These are phyloP conservation scores for Aspergillus steynii DNA, from an alignment of 495 filamentous ascomycete species.

Conservation along the genomic window DNA sequence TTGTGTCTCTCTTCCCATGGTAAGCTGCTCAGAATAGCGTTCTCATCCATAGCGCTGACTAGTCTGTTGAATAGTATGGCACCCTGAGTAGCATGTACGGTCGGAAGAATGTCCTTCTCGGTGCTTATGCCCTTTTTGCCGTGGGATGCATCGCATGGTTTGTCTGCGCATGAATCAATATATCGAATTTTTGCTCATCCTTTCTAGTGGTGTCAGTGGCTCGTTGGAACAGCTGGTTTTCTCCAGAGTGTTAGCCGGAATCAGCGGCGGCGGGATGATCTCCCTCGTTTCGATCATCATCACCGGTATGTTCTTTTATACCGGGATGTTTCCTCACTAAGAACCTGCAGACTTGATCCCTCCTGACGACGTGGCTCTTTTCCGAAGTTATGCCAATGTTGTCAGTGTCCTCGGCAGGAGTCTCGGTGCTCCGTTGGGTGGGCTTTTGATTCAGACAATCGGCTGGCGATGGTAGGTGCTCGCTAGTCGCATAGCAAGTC, in stretches of 20 bases:
- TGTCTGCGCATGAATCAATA: constrained; percentile 11
- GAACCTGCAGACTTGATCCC: constrained; percentile 21
- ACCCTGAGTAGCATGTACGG: constrained; percentile 29
- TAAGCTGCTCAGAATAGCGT: constrained; percentile 14
- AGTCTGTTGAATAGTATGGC: constrained; percentile 21
- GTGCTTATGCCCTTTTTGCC: constrained; percentile 30
- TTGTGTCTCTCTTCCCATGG: constrained; percentile 34
- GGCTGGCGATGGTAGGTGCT: constrained; percentile 29
- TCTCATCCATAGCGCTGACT: constrained; percentile 2
- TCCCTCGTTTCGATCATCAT: constrained; percentile 9
- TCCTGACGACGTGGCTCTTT: constrained; percentile 19
- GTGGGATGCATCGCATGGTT: constrained; percentile 34
- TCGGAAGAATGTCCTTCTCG: constrained; percentile 29
- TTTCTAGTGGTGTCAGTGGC: constrained; percentile 17
- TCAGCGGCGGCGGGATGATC: constrained; percentile 14
- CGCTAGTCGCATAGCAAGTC: neutral
- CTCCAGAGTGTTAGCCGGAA: constrained; percentile 7
- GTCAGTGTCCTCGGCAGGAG: constrained; percentile 22
- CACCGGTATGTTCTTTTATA: constrained; percentile 4
- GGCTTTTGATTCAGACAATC: constrained; percentile 20
- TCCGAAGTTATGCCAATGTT: constrained; percentile 27
- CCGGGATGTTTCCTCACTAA: neutral
- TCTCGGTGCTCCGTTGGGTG: constrained; percentile 25
- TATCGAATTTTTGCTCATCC: constrained; percentile 2
- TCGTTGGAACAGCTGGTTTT: constrained; percentile 8